Conservation (phyloP, 1,139 yeast species). For the Spathaspora sp. region DNA sequence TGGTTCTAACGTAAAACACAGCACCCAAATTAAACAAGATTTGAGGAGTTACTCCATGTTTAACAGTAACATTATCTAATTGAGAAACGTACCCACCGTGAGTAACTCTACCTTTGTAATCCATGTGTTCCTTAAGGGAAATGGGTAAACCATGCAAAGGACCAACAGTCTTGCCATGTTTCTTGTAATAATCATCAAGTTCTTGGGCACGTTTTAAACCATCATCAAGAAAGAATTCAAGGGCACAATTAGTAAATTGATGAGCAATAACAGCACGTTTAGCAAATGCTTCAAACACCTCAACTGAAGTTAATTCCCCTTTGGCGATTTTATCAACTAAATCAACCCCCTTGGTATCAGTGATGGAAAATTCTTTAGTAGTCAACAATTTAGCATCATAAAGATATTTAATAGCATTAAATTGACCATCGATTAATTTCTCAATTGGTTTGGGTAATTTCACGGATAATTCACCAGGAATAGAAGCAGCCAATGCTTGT, state of each 20-base stretch:
- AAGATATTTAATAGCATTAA: constrained; percentile 48
- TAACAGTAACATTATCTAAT: constrained; percentile 48
- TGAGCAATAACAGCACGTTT: constrained; percentile 45
- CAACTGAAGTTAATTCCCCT: constrained; percentile 39
- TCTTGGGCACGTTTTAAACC: constrained; percentile 35
- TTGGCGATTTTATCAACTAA: constrained; percentile 35
- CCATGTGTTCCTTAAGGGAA: constrained; percentile 72
- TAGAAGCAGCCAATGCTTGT: constrained; percentile 37
- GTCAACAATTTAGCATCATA: constrained; percentile 43
- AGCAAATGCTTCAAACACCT: constrained; percentile 51
- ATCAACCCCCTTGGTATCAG: constrained; percentile 41
- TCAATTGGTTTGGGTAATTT: constrained; percentile 43
- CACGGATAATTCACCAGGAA: constrained; percentile 41
- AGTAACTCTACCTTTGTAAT: constrained; percentile 54
- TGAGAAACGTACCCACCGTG: constrained; percentile 63
- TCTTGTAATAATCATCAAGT: constrained; percentile 41
- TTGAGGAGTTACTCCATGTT: constrained; percentile 51
- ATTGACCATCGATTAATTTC: constrained; percentile 38
- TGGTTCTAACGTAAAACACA: constrained; percentile 52
- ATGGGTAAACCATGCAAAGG: constrained; percentile 79
- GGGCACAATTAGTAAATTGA: constrained; percentile 37
- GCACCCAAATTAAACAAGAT: constrained; percentile 65
- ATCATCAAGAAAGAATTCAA: constrained; percentile 34
- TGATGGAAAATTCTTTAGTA: constrained; percentile 45
- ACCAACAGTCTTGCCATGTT: constrained; percentile 62